These are phyloP conservation scores for Saturnispora mendoncae DNA, from an alignment of 805 yeast species.

Conservation along the genomic window DNA sequence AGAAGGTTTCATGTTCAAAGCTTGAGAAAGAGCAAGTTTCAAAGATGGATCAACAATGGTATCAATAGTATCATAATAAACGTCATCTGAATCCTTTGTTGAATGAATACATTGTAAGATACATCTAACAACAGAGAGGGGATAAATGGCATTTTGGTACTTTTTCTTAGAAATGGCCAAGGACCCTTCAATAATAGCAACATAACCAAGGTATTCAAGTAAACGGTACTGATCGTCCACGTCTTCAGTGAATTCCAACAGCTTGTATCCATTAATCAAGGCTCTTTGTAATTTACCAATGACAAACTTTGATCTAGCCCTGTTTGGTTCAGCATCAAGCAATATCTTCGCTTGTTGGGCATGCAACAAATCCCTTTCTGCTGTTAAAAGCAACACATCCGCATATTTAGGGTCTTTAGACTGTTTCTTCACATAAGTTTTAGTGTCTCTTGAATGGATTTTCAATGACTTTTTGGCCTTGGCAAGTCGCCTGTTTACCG, in stretches of 20 bases:
- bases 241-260: constrained; percentile 33
- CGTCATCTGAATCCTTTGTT: constrained; percentile 23
- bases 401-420: constrained; percentile 45
- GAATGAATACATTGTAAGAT: constrained; percentile 46
- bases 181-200: constrained; percentile 29
- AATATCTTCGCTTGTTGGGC: constrained; percentile 54
- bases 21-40: constrained; percentile 29
- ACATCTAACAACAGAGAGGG: constrained; percentile 54
- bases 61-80: constrained; percentile 49
- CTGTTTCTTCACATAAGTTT: constrained; percentile 44
- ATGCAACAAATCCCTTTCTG: constrained; percentile 68
- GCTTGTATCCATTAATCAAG: constrained; percentile 32
- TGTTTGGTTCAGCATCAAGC: constrained; percentile 44
- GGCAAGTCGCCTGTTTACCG: constrained; percentile 50
- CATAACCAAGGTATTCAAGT: constrained; percentile 32
- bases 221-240: constrained; percentile 30
- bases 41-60: constrained; percentile 60
- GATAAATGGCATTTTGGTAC: constrained; percentile 45
- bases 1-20: constrained; percentile 24
- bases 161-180: constrained; percentile 42
- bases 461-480: constrained; percentile 57
- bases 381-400: constrained; percentile 49
- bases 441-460: constrained; percentile 59
- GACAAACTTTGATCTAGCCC: constrained; percentile 41
- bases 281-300: constrained; percentile 64